Evolutionary conservation across 768 basidiomycete species (phyloP).

Genomic region (Tulasnella sp.): DNA sequence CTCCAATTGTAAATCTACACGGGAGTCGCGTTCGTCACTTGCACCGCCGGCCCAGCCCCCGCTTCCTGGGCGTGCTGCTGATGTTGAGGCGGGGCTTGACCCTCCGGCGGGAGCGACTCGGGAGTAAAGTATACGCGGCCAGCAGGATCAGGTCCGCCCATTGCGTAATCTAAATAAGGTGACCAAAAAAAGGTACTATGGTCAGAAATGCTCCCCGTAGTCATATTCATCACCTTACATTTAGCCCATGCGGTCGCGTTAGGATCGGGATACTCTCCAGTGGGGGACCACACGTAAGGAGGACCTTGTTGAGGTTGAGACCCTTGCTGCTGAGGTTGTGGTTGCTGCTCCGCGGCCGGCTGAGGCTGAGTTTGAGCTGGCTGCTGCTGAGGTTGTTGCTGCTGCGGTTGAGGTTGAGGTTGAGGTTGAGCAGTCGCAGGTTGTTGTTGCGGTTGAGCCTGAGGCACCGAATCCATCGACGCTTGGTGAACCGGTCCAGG

Average conservation of each 20-base stretch:
- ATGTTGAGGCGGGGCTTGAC: not conserved
- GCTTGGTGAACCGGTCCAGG: constrained; percentile 11
- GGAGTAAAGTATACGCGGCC: constrained; percentile 64
- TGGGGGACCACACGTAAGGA: constrained; percentile 50
- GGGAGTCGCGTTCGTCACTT: not conserved
- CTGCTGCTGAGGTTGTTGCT: not conserved
- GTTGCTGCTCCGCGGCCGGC: not conserved
- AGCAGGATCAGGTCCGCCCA: constrained; percentile 60
- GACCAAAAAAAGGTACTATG: not conserved
- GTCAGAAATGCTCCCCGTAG: not conserved
- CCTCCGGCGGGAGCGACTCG: constrained; percentile 13
- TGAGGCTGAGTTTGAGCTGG: not conserved
- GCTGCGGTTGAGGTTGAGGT: constrained; percentile 28
- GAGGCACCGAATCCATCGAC: constrained; percentile 3
- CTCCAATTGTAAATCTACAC: too few relatives aligned
- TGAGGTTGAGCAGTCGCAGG: constrained; percentile 21
- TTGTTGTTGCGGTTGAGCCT: constrained; percentile 13
- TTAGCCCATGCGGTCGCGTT: constrained; percentile 81
- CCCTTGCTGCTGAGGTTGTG: not conserved
- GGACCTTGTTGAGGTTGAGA: constrained; percentile 27
- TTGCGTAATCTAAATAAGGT: constrained; percentile 42
- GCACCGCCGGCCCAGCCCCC: not conserved
- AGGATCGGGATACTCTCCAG: constrained; percentile 56
- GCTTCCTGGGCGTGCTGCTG: not conserved
- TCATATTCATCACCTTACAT: constrained; percentile 22